Evolutionary conservation across 352 stramenopile species (phyloP).

Genomic region (Globisporangium paddicum): DNA sequence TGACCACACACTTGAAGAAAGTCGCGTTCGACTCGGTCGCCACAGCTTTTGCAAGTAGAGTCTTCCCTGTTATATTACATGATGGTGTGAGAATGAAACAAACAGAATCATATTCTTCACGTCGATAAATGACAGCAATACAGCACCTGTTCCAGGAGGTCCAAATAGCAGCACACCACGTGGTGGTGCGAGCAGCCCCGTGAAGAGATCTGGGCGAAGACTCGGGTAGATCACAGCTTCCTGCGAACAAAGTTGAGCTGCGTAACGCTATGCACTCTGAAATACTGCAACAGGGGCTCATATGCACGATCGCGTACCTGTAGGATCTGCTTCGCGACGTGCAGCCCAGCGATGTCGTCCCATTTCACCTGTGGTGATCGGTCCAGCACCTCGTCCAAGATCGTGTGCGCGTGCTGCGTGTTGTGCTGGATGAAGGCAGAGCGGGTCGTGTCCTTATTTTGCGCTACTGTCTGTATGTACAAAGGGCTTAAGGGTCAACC

Average conservation of each 20-base stretch:
- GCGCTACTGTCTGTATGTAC: background rate
- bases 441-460: background rate
- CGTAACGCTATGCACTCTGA: background rate
- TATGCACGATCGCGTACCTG: slow-evolving; percentile 35
- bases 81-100: too few species aligned
- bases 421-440: slow-evolving; percentile 52
- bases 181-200: slow-evolving; percentile 57
- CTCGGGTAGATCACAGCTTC: slow-evolving; percentile 86
- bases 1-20: slow-evolving; percentile 77
- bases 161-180: slow-evolving; percentile 79
- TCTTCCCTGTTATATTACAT: slow-evolving; percentile 85
- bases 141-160: slow-evolving; percentile 65
- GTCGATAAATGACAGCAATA: background rate
- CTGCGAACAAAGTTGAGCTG: slow-evolving; percentile 3
- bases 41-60: slow-evolving; percentile 75
- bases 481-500: background rate
- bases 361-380: slow-evolving; percentile 74
- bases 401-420: slow-evolving; percentile 59
- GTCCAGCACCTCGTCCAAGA: slow-evolving; percentile 82
- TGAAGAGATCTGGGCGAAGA: slow-evolving; percentile 82
- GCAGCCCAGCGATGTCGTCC: slow-evolving; percentile 78
- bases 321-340: slow-evolving; percentile 85
- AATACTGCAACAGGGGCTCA: background rate
- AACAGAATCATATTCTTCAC: background rate
- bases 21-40: slow-evolving; percentile 80